Evolutionary conservation across 352 stramenopile species (phyloP), one percentile per base, ranked within the genome.

Genomic region (Pythium scleroteichum): DNA sequence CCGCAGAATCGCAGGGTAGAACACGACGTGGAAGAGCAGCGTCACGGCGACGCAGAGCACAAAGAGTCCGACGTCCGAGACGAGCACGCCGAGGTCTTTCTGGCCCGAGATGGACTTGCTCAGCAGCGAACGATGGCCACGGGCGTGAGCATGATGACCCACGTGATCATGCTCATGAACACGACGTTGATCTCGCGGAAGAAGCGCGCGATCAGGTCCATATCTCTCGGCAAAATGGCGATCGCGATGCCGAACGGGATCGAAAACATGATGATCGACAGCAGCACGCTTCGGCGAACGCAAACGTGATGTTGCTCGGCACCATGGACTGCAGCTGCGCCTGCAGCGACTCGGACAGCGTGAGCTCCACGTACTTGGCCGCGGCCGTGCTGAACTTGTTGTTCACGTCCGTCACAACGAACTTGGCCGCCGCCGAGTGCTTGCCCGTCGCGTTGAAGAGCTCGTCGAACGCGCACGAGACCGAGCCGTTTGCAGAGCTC

Each of bases 141-240:
- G 1, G 69, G 73, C 22, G 62, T 78, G 55, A 59, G 68, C 23
- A 52, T 54, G 56, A 78, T 69, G 14, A 79, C 39, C 39, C 53
- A 59, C 38, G 22, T 58, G 50, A 78, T 65, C 38, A 77, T 62
- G 19, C 14, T 54, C 46, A 71, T 55, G 27, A 55, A 55, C n/a
- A 55, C n/a, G 10, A 45, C 2, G 48, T 55, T 55, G 5, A 55
- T 32, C 20, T 55, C 50, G 8, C 17, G 12, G 35, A 46, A 57
- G 14, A 57, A 48, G 20, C 19, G 14, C 10, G 22, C 20, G 14
- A 57, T 24, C 10, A 48, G 20, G 4, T 35, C 47, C 50, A 57
- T 48, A 29, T 48, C 42, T 9, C 42, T 9, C 42, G 42, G 42
- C 19, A 48, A 13, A 22, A 48, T 48, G 5, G 42, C 42, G 19